Base-by-base conservation (phyloP, 2,329 filamentous ascomycete species). In the Truncatella angustata region DNA sequence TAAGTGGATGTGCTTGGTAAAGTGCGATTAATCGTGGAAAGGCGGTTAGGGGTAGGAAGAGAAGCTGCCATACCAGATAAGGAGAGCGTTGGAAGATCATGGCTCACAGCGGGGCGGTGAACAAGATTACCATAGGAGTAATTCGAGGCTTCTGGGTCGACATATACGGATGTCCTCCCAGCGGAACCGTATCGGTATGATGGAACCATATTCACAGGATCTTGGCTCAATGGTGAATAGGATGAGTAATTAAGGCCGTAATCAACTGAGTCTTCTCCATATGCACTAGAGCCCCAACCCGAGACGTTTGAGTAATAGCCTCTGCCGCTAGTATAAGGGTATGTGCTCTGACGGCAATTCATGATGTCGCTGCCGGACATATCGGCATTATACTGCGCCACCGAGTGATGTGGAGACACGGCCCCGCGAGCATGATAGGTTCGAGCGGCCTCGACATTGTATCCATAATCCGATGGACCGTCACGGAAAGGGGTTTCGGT, bases 41-140 rank as follows among this genome's bases (percentile, higher is more conserved):
- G 70, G 3, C 65, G 59, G 23, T 64, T 60, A 1, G 66, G 50
- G 4, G 60, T 62, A 0, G 73, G 72, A 0, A 76, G 63, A 0
- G 72, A 71, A 0, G 73, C 70, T 5, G 72, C 71, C 51, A 74
- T 71, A 36, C 65, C 64, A 1, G 71, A 70, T n/a, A 75, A 64
- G 5, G 71, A 72, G 54, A 75, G 73, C 37, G 63, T 68, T 3
- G 70, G 62, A 5, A 66, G 60, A 10, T 73, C 71, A 35, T 61
- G 61, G 39, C 34, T 60, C 16, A 59, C 57, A 1, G 62, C 51
- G 4, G 69, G 68, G 1, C 73, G 70, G 35, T 72, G 71, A 6
- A 69, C 64, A n/a, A 74, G 59, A 28, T 56, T 65, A 4, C 59
- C 58, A 51, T 73, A 74, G 3, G 64, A 62, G 34, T 70, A 71